These are phyloP conservation scores for Albatrellus ellisii DNA, from an alignment of 768 basidiomycete genomes.

Conservation along the genomic window DNA sequence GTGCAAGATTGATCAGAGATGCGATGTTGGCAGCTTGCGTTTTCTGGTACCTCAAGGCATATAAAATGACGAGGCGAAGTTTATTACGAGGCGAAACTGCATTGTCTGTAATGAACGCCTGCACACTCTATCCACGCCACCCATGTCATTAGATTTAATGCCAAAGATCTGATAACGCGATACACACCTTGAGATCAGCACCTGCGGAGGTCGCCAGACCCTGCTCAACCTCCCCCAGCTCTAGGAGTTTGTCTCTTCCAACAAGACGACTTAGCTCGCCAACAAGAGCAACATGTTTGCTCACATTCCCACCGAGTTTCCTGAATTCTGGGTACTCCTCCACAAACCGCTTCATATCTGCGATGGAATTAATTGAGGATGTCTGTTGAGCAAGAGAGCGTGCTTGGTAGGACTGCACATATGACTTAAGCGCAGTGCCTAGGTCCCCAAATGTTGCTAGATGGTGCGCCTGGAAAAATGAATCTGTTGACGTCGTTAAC, in stretches of 20 bases:
- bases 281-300: constrained; percentile 95
- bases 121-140: constrained; percentile 48
- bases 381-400: constrained; percentile 66
- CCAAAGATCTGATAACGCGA: background rate
- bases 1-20: constrained; percentile 56
- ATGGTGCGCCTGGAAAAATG: constrained; percentile 86
- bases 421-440: constrained; percentile 80
- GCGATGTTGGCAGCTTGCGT: constrained; percentile 72
- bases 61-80: constrained; percentile 81
- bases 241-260: constrained; percentile 71
- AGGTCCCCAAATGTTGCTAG: constrained; percentile 95
- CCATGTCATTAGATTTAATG: background rate
- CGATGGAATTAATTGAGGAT: constrained; percentile 81
- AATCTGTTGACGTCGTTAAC: constrained; percentile 79
- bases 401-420: constrained; percentile 88
- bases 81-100: constrained; percentile 69
- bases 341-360: constrained; percentile 95
- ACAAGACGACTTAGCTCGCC: constrained; percentile 92
- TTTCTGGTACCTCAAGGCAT: constrained; percentile 92
- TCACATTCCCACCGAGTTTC: constrained; percentile 94
- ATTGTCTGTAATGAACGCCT: constrained; percentile 58
- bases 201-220: constrained; percentile 88
- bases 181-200: constrained; percentile 69
- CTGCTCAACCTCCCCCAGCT: constrained; percentile 92
- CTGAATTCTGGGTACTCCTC: constrained; percentile 98